Evolutionary conservation across 1,284 basidiomycete genomes (phyloP).

Genomic region (Phlebopus sp.): DNA sequence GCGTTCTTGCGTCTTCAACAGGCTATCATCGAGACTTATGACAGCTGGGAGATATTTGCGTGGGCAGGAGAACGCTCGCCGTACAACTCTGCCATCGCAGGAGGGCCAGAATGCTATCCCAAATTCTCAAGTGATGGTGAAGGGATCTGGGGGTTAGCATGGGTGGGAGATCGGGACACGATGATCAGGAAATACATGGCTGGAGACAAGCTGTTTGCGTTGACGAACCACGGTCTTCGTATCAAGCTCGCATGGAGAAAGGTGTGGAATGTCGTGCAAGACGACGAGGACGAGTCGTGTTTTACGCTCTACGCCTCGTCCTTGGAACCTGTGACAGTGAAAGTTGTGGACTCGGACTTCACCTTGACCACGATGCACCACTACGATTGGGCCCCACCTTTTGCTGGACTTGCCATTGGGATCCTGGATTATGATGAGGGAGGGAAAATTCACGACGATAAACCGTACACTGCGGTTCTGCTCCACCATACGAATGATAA

Average conservation of each 20-base stretch:
- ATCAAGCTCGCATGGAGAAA: conserved; percentile 8
- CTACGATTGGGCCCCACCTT: conserved; percentile 4
- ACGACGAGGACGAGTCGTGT: background rate
- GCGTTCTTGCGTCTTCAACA: conserved; percentile 12
- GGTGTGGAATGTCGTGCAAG: conserved; percentile 2
- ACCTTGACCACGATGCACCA: background rate
- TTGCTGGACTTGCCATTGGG: background rate
- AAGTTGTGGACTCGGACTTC: background rate
- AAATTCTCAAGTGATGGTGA: background rate
- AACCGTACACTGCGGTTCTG: conserved; percentile 4
- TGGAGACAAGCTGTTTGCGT: conserved; percentile 6
- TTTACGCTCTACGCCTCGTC: conserved; percentile 1
- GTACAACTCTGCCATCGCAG: conserved; percentile 12
- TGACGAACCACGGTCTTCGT: conserved; percentile 9
- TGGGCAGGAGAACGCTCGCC: conserved; percentile 15
- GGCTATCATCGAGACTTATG: conserved; percentile 4
- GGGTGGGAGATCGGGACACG: background rate
- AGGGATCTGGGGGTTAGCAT: background rate
- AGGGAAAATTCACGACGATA: conserved; percentile 1
- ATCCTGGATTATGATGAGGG: conserved; percentile 5
- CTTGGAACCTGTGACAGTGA: conserved; percentile 1
- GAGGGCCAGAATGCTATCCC: conserved; percentile 6
- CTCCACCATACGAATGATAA: conserved; percentile 6
- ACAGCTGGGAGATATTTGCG: conserved; percentile 14
- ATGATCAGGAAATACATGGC: conserved; percentile 1